Evolutionary conservation across 768 basidiomycete species (phyloP).

Genomic region (Lactifluus rugatus): DNA sequence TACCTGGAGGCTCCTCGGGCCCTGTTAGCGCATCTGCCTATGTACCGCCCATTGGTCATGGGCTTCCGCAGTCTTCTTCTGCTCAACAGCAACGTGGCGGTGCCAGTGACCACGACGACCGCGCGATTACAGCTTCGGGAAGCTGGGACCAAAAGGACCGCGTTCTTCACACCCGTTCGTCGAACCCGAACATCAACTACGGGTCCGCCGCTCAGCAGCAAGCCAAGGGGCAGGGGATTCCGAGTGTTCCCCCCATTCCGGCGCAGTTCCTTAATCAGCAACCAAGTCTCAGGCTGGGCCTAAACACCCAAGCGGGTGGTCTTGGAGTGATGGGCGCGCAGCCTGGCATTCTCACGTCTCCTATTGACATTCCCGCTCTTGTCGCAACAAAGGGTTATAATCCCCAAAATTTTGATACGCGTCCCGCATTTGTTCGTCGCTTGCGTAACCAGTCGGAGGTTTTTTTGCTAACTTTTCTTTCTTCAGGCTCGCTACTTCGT

Average conservation of each 20-base stretch:
- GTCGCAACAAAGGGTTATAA: conserved; percentile 88
- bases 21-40: conserved; percentile 44
- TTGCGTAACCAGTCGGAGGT: neutral
- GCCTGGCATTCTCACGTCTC: conserved; percentile 41
- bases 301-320: conserved; percentile 29
- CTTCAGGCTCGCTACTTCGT: conserved; percentile 84
- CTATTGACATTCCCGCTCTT: conserved; percentile 79
- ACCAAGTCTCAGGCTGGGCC: conserved; percentile 14
- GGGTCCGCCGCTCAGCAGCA: conserved; percentile 32
- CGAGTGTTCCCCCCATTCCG: conserved; percentile 66
- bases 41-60: conserved; percentile 36
- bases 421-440: conserved; percentile 61
- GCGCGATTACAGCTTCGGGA: conserved; percentile 30
- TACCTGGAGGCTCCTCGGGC: conserved; percentile 32
- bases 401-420: conserved; percentile 71
- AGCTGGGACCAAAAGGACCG: conserved; percentile 64
- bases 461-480: conserved; percentile 11
- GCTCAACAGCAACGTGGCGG: conserved; percentile 22
- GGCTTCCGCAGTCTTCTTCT: conserved; percentile 30
- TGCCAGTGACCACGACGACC: conserved; percentile 25
- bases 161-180: conserved; percentile 43
- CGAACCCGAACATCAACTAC: conserved; percentile 63
- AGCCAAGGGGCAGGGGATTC: conserved; percentile 33
- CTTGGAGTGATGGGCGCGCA: conserved; percentile 30
- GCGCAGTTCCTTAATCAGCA: conserved; percentile 57